These are phyloP conservation scores for Aspergillus saccharolyticus DNA, from an alignment of 495 filamentous ascomycete genomes.

Conservation along the genomic window DNA sequence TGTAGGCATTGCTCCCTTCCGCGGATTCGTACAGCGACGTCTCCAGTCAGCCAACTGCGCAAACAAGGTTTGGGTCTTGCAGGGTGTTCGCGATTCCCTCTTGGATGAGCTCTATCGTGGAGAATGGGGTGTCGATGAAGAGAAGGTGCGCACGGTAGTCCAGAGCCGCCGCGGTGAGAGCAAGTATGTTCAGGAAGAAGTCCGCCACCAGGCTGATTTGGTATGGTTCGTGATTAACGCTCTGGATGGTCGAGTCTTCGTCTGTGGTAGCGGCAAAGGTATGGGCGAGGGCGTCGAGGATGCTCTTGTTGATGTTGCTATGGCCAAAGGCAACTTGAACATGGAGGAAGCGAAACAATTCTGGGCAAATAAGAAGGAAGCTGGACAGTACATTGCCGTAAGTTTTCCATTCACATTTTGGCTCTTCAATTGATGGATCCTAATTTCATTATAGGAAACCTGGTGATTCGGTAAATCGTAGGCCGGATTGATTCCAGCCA, in stretches of 20 bases:
- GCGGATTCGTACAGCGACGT: slow-evolving; percentile 92
- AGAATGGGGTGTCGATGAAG: slow-evolving; percentile 92
- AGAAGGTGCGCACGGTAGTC: slow-evolving; percentile 88
- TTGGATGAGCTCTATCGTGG: slow-evolving; percentile 94
- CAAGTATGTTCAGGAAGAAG: slow-evolving; percentile 84
- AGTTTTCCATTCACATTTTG: slow-evolving; percentile 27
- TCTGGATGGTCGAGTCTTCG: slow-evolving; percentile 88
- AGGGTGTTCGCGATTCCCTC: slow-evolving; percentile 88
- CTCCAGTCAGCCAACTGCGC: slow-evolving; percentile 94
- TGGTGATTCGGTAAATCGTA: slow-evolving; percentile 21
- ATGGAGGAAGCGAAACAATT: slow-evolving; percentile 68
- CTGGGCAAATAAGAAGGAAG: slow-evolving; percentile 78
- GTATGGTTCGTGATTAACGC: slow-evolving; percentile 97
- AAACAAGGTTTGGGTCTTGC: slow-evolving; percentile 98
- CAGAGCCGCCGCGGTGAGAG: slow-evolving; percentile 74
- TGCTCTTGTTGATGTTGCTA: slow-evolving; percentile 73
- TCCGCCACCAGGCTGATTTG: slow-evolving; percentile 79
- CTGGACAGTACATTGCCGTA: slow-evolving; percentile 82
- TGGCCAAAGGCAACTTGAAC: slow-evolving; percentile 72
- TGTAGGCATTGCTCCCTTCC: slow-evolving; percentile 94
- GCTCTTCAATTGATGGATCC: not conserved
- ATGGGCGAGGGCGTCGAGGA: slow-evolving; percentile 97
- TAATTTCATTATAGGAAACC: slow-evolving; percentile 26
- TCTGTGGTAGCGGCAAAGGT: slow-evolving; percentile 87
- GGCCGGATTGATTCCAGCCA: slow-evolving; percentile 3